These are phyloP conservation scores for Melastoma candidum DNA, from an alignment of 441 rosid species.

Conservation along the genomic window DNA sequence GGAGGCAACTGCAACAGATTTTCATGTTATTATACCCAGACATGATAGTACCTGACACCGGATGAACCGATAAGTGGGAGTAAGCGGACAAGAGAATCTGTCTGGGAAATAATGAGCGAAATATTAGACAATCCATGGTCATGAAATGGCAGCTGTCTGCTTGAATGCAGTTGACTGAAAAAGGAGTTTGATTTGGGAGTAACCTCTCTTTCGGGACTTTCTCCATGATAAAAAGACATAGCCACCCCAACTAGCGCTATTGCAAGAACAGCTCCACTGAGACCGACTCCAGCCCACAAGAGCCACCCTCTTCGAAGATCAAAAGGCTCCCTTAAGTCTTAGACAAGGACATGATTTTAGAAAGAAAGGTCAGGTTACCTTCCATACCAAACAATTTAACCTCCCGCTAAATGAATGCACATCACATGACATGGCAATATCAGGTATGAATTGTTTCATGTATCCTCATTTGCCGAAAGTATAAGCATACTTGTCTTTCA, in stretches of 20 bases:
- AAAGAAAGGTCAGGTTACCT: not conserved
- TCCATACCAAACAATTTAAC: not conserved
- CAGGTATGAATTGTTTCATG: too few relatives aligned
- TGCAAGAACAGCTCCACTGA: slow-evolving; percentile 36
- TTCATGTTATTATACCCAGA: not conserved
- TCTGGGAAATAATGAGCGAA: slow-evolving; percentile 14
- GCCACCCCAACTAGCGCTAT: slow-evolving; percentile 36
- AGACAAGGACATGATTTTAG: slow-evolving; percentile 8
- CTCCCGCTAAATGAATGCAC: not conserved
- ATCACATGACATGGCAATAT: too few relatives aligned
- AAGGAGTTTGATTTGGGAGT: slow-evolving; percentile 11
- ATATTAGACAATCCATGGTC: too few relatives aligned
- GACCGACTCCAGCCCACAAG: slow-evolving; percentile 57
- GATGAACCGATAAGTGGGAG: slow-evolving; percentile 48
- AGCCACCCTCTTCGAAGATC: slow-evolving; percentile 53
- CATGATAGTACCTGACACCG: slow-evolving; percentile 25
- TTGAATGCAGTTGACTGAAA: not conserved
- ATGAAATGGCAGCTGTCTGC: slow-evolving; percentile 1
- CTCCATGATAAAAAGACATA: slow-evolving; percentile 38
- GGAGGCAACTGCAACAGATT: not conserved
- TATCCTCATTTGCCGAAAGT: too few relatives aligned
- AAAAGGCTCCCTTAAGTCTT: slow-evolving; percentile 64
- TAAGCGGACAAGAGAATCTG: slow-evolving; percentile 37
- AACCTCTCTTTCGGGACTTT: slow-evolving; percentile 56
- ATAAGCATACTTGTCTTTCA: too few relatives aligned